Base-by-base conservation (phyloP, 345 rosid genomes). In the Heritiera littoralis region DNA sequence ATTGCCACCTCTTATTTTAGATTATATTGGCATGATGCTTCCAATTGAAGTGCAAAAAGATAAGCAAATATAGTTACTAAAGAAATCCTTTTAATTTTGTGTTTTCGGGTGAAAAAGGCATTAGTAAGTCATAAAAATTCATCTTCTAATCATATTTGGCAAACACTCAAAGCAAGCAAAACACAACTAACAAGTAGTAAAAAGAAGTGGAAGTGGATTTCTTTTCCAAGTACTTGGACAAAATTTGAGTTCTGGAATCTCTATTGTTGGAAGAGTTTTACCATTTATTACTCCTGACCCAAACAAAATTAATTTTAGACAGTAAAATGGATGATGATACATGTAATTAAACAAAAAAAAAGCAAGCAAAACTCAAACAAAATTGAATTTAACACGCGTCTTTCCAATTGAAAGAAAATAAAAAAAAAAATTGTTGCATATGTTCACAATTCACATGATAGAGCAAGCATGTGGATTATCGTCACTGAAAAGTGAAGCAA, bases 391-490 rank as follows among this genome's bases (percentile, higher is more conserved):
- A 48, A 3, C 52, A 8, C 52, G 18, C 28, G 15, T 63, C 78
- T 1, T 61, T 49, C 55, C 30, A 61, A 46, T 46, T 4, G 40
- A 28, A 75, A 14, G 23, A 45, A 59, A 43, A 38, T 32, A n/a
- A 56, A 43, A 43, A 4, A 20, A 68, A 0, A 35, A 2, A 43
- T 8, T 0, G 13, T 38, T 15, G 28, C 45, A 41, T 12, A 43
- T 48, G n/a, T 18, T 90, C 81, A 90, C 98, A 92, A 35, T 35
- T 35, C 38, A 35, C 38, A 3, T 92, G 51, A 93, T 86, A 55
- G 89, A 20, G 88, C 95, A 93, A 78, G 98, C 98, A 79, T 94
- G 95, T 0, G 97, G 97, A 78, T 94, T 93, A 70, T 94, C 97
- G 74, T 93, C 97, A 15, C 98, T 94, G 84, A 94, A 94, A 63